These are phyloP conservation scores for Corylus heterophylla DNA, from an alignment of 306 rosid genomes.

Conservation along the genomic window DNA sequence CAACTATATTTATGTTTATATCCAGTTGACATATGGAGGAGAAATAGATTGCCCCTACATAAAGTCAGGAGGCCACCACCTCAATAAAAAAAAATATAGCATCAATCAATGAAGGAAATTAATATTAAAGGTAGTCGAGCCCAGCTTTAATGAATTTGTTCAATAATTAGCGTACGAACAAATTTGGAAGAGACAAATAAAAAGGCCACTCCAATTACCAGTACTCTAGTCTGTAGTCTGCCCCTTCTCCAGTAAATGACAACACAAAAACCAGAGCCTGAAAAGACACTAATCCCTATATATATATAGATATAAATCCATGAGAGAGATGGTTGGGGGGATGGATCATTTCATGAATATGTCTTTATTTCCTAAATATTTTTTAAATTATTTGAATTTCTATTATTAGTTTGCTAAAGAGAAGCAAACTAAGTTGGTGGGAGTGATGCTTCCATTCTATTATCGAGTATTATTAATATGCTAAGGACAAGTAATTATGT, in stretches of 20 bases:
- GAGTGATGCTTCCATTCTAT: neutral
- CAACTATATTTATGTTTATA: neutral
- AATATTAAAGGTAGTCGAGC: neutral
- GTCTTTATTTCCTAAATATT: too few species aligned
- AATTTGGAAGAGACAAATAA: neutral
- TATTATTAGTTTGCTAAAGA: neutral
- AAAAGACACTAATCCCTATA: too few species aligned
- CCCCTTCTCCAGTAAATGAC: neutral
- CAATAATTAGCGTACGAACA: neutral
- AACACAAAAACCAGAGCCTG: too few species aligned
- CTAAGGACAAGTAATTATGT: neutral
- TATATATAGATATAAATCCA: too few species aligned
- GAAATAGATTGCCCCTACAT: neutral
- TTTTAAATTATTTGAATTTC: too few species aligned
- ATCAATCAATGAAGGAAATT: neutral
- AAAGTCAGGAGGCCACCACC: neutral
- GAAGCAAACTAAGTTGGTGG: neutral
- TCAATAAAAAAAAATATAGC: neutral
- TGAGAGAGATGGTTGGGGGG: too few species aligned
- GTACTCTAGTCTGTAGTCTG: too few species aligned
- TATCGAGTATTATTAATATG: neutral
- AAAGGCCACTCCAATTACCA: neutral
- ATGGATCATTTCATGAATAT: too few species aligned
- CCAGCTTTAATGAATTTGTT: neutral
- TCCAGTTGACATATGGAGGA: neutral